phyloP scores from a whole-genome alignment of 768 basidiomycete species.

The Clitopilus hobsonii region DNA sequence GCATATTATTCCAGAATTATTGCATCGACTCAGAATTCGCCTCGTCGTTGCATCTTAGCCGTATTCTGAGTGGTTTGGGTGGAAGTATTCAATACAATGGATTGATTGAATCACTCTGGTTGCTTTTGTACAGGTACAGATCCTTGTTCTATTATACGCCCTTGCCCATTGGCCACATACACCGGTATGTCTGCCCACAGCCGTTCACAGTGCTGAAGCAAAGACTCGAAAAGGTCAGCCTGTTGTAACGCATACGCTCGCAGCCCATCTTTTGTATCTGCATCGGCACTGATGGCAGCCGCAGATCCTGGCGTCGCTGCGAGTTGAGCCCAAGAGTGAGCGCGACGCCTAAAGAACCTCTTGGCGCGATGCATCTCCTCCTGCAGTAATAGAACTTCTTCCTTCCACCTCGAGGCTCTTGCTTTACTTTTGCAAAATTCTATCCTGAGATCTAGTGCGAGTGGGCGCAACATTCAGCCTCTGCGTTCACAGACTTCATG shows the following conservation, averaged over 20 bases:
- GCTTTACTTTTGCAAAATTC: constrained; percentile 10
- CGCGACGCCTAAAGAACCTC: constrained; percentile 3
- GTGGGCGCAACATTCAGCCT: background rate
- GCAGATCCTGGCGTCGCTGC: background rate
- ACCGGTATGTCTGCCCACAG: too few relatives aligned
- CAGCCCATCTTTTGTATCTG: background rate
- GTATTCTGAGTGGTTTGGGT: too few relatives aligned
- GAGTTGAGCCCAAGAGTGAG: background rate
- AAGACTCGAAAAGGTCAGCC: background rate
- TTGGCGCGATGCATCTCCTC: constrained; percentile 11
- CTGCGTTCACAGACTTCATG: background rate
- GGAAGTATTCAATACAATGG: too few relatives aligned
- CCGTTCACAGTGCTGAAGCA: background rate
- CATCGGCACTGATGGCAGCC: background rate
- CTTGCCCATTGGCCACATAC: too few relatives aligned
- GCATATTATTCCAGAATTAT: too few relatives aligned
- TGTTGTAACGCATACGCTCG: background rate
- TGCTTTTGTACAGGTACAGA: too few relatives aligned
- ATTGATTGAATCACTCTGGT: too few relatives aligned
- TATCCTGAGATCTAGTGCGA: constrained; percentile 7
- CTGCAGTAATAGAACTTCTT: constrained; percentile 5
- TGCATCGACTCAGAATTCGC: too few relatives aligned
- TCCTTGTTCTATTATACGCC: too few relatives aligned
- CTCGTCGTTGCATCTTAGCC: too few relatives aligned
- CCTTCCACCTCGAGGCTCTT: constrained; percentile 3